phyloP scores from a whole-genome alignment of 2,329 filamentous ascomycete genomes.

The Setomelanomma holmii region DNA sequence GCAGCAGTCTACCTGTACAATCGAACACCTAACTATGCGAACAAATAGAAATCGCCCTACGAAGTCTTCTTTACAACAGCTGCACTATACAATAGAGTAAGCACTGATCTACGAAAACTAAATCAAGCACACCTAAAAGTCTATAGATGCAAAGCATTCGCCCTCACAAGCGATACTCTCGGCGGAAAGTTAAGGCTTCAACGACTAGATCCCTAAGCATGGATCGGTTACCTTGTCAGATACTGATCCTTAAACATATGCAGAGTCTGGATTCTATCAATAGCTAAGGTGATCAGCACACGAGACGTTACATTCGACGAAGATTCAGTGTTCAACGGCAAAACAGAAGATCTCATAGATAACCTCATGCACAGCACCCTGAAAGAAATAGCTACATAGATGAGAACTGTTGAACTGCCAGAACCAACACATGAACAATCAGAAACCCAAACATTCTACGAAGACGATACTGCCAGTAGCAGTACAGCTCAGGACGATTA shows the following conservation, averaged over 20 bases:
- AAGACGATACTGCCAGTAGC: conserved; percentile 1
- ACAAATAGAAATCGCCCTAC: conserved; percentile 10
- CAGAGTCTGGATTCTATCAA: conserved; percentile 5
- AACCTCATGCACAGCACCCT: conserved; percentile 13
- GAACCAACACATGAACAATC: not conserved
- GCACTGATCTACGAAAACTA: conserved; percentile 1
- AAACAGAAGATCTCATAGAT: conserved; percentile 11
- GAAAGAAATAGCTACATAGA: conserved; percentile 3
- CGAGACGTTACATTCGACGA: conserved; percentile 8
- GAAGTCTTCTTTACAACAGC: conserved; percentile 9
- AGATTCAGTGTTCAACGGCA: conserved; percentile 8
- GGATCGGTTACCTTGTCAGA: conserved; percentile 10
- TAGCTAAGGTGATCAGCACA: conserved; percentile 9
- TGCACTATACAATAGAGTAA: not conserved
- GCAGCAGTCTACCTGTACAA: conserved; percentile 14
- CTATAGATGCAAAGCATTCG: conserved; percentile 14
- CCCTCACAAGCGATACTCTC: conserved; percentile 1
- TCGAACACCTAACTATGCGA: conserved; percentile 8
- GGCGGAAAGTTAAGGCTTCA: conserved; percentile 3
- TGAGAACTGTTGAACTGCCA: conserved; percentile 3
- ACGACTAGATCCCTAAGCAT: conserved; percentile 7
- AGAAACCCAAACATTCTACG: conserved; percentile 2
- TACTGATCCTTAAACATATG: conserved; percentile 10
- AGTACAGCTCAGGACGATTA: not conserved
- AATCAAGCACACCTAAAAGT: conserved; percentile 7